phyloP scores from a whole-genome alignment of 345 rosid species.

The Moringa oleifera region DNA sequence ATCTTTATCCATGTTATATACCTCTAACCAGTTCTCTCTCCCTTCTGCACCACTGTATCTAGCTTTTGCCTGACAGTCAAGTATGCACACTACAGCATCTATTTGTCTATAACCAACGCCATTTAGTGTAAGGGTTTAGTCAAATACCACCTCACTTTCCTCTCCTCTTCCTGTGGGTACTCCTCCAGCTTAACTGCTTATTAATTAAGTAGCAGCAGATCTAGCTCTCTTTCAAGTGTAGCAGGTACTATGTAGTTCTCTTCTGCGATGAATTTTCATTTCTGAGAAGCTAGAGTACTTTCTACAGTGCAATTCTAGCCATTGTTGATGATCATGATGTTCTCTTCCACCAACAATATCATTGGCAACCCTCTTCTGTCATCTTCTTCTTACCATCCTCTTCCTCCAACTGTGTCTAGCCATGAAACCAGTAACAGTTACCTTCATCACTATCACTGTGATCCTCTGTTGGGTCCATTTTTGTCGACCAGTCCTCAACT shows the following conservation, averaged over 20 bases:
- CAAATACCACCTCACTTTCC: neutral
- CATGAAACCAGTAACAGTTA: slow-evolving; percentile 9
- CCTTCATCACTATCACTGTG: slow-evolving; percentile 18
- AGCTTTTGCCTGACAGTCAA: neutral
- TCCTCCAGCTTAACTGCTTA: no score
- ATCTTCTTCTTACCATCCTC: slow-evolving; percentile 13
- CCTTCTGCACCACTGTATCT: neutral
- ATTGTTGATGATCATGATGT: slow-evolving; percentile 27
- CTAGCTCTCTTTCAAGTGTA: slow-evolving; percentile 8
- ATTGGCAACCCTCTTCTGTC: slow-evolving; percentile 11
- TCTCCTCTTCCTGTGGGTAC: neutral
- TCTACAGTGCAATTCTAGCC: no score
- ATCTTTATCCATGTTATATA: neutral
- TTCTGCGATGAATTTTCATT: neutral
- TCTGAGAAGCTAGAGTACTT: no score
- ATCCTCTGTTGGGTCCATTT: slow-evolving; percentile 13
- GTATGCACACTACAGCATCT: no score
- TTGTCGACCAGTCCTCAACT: slow-evolving; percentile 12
- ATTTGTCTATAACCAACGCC: no score
- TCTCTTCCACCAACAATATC: slow-evolving; percentile 15
- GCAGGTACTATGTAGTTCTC: neutral
- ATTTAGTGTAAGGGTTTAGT: neutral
- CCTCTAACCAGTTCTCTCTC: neutral
- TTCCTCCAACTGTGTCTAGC: slow-evolving; percentile 9
- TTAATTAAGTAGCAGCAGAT: neutral